phyloP scores from a whole-genome alignment of 2,329 filamentous ascomycete genomes.

The Neurospora sp. region DNA sequence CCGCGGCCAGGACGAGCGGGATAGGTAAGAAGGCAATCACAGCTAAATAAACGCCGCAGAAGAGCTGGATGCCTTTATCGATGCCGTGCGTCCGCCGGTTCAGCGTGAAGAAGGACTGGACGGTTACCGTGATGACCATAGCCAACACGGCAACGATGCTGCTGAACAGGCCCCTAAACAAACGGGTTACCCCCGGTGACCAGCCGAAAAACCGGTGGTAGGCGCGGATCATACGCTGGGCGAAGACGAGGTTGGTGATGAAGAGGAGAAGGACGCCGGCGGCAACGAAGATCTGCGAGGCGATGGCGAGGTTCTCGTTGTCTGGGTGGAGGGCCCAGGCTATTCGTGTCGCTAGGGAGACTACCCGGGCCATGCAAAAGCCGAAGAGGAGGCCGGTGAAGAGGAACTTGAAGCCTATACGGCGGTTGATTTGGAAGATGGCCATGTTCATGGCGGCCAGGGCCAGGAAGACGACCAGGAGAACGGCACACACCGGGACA shows the following conservation, averaged over 20 bases:
- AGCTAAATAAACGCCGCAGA: slow-evolving; percentile 51
- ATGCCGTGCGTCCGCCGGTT: slow-evolving; percentile 35
- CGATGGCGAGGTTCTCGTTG: slow-evolving; percentile 37
- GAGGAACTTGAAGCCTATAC: slow-evolving; percentile 46
- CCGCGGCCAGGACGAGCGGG: slow-evolving; percentile 38
- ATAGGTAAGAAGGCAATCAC: slow-evolving; percentile 58
- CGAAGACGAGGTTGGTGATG: slow-evolving; percentile 67
- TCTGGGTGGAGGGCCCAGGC: slow-evolving; percentile 37
- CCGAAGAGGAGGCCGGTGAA: slow-evolving; percentile 48
- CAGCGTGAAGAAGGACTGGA: slow-evolving; percentile 60
- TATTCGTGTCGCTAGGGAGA: slow-evolving; percentile 41
- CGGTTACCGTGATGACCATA: slow-evolving; percentile 34
- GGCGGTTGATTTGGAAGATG: slow-evolving; percentile 43
- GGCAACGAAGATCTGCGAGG: slow-evolving; percentile 59
- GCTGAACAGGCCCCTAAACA: slow-evolving; percentile 43
- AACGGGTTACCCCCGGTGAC: slow-evolving; percentile 39
- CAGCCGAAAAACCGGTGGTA: slow-evolving; percentile 63
- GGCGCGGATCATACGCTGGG: slow-evolving; percentile 65
- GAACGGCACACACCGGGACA: slow-evolving; percentile 52
- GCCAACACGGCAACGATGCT: slow-evolving; percentile 35
- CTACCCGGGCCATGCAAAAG: slow-evolving; percentile 46
- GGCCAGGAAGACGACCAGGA: slow-evolving; percentile 47
- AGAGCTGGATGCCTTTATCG: slow-evolving; percentile 55
- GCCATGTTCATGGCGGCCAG: slow-evolving; percentile 48
- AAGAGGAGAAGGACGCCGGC: slow-evolving; percentile 68